Evolutionary conservation across 768 basidiomycete species (phyloP).

Genomic region (Xerocomus potaroensis): DNA sequence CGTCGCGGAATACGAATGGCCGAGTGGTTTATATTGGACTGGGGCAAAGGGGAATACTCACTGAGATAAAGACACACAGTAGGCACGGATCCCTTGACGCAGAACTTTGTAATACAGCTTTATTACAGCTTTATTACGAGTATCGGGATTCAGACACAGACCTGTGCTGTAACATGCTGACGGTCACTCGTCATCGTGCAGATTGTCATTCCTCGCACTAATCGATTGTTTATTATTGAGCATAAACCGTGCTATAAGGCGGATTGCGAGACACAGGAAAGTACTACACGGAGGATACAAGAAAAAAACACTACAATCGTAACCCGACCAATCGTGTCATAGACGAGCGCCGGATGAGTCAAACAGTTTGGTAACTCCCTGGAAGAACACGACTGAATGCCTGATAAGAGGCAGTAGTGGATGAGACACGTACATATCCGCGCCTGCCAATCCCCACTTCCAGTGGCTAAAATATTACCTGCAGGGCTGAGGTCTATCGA

Average conservation of each 20-base stretch:
- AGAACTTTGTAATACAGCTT: background rate
- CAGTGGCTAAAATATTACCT: constrained; percentile 61
- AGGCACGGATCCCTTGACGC: too few species aligned
- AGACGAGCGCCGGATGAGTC: constrained; percentile 16
- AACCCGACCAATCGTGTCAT: constrained; percentile 6
- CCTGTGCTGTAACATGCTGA: too few species aligned
- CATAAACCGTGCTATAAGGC: too few species aligned
- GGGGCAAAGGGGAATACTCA: constrained; percentile 4
- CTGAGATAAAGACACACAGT: background rate
- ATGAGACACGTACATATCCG: constrained; percentile 53
- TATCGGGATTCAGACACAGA: background rate
- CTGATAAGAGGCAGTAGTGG: background rate
- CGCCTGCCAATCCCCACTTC: constrained; percentile 68
- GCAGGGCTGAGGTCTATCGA: constrained; percentile 65
- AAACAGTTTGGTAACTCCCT: constrained; percentile 32
- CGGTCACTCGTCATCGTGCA: too few species aligned
- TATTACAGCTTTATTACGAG: constrained; percentile 1
- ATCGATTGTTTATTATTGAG: too few species aligned
- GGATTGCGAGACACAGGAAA: constrained; percentile 10
- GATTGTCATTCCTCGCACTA: too few species aligned
- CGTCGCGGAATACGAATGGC: constrained; percentile 83
- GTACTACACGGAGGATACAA: constrained; percentile 26
- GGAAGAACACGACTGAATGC: constrained; percentile 4
- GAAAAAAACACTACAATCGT: constrained; percentile 24
- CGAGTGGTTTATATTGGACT: constrained; percentile 51